Evolutionary conservation across 345 rosid genomes (phyloP).

Genomic region (Salix brachista): DNA sequence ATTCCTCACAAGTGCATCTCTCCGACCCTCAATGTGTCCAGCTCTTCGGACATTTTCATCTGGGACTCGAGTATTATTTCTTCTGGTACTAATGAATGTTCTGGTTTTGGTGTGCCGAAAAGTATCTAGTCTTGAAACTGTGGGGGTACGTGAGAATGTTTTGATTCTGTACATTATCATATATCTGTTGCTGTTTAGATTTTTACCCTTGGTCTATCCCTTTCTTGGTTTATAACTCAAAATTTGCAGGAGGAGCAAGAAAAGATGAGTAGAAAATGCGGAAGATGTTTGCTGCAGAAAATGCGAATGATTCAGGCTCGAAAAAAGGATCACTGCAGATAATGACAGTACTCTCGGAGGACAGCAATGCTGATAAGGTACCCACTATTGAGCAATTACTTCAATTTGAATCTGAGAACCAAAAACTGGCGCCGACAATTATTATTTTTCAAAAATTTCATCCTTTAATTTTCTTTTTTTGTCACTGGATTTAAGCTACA

Average conservation of each 20-base stretch:
- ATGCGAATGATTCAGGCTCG: neutral
- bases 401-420: neutral
- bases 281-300: neutral
- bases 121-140: neutral
- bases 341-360: neutral
- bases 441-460: too few relatives aligned
- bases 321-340: neutral
- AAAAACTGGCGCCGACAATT: neutral
- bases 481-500: neutral
- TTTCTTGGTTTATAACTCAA: neutral
- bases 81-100: neutral
- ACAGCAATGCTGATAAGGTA: neutral
- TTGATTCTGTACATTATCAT: neutral
- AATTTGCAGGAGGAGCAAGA: neutral
- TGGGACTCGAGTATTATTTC: neutral
- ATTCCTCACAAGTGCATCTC: neutral
- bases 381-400: neutral
- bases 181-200: neutral
- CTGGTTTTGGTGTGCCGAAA: neutral
- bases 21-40: neutral
- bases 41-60: neutral
- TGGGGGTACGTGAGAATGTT: neutral
- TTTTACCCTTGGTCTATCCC: neutral
- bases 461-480: too few relatives aligned
- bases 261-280: neutral